Percentiles rank a stretch among this genome's conserved stretches.
Conservation (phyloP, 2,329 filamentous ascomycete genomes). For the Cercospora sp. region DNA sequence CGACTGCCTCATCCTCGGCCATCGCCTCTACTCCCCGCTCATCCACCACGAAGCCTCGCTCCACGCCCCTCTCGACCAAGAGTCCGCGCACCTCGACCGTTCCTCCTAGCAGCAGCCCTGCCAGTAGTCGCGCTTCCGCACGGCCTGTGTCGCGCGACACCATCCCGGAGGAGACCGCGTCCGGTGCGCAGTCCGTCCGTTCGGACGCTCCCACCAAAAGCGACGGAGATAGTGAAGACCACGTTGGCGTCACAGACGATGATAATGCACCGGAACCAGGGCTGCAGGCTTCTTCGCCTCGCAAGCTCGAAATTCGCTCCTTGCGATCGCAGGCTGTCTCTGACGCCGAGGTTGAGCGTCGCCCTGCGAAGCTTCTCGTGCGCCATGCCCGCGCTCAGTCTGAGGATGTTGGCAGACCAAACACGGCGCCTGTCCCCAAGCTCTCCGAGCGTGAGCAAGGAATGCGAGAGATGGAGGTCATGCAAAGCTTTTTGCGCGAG, state of each 20-base stretch:
- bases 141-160: conserved; percentile 30
- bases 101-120: conserved; percentile 16
- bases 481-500: conserved; percentile 35
- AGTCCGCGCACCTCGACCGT: conserved; percentile 14
- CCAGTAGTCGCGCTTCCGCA: conserved; percentile 1
- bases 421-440: conserved; percentile 24
- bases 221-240: neutral
- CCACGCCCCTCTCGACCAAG: conserved; percentile 3
- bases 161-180: conserved; percentile 29
- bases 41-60: conserved; percentile 18
- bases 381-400: conserved; percentile 32
- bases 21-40: conserved; percentile 12
- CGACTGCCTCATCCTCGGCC: conserved; percentile 23
- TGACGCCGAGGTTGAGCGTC: conserved; percentile 31
- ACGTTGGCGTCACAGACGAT: neutral
- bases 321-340: conserved; percentile 30
- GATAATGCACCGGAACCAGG: conserved; percentile 19
- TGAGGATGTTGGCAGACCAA: conserved; percentile 24
- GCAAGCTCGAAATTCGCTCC: conserved; percentile 34
- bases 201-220: neutral
- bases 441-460: conserved; percentile 28
- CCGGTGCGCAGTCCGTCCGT: conserved; percentile 8
- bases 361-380: conserved; percentile 16
- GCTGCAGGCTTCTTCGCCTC: conserved; percentile 25
- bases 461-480: conserved; percentile 34